Percentiles rank a stretch among this genome's conserved stretches.
Evolutionary conservation across 176 grass and related monocot genomes (phyloP).

Genomic region (Carex parvula): DNA sequence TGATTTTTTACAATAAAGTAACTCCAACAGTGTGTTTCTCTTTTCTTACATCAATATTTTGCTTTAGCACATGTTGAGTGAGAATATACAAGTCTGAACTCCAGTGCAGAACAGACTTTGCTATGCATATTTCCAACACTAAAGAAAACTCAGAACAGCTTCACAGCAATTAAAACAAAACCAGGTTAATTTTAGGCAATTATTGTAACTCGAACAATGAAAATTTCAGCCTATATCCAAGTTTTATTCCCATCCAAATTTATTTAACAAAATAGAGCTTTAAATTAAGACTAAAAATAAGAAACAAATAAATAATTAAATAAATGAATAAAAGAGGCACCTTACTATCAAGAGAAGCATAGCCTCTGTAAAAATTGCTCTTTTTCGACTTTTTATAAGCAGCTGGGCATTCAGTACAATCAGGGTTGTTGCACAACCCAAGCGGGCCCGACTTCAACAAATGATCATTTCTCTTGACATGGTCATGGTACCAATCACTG

Average conservation of each 20-base stretch:
- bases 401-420: constrained; percentile 79
- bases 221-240: neutral
- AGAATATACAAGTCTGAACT: neutral
- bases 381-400: constrained; percentile 69
- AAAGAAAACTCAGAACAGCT: neutral
- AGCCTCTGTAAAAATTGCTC: constrained; percentile 39
- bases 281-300: neutral
- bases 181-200: neutral
- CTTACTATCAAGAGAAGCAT: constrained; percentile 63
- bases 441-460: constrained; percentile 89
- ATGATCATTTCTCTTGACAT: constrained; percentile 60
- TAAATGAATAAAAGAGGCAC: constrained; percentile 34
- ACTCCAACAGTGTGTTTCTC: neutral
- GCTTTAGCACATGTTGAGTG: neutral
- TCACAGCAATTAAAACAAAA: neutral
- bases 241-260: neutral
- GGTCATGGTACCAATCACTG: constrained; percentile 39
- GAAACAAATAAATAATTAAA: constrained; percentile 24
- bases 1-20: neutral
- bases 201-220: neutral
- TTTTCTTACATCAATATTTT: neutral
- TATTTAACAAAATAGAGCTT: neutral
- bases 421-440: constrained; percentile 79
- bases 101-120: neutral
- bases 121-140: neutral